These are phyloP conservation scores for Bipolaris gigantea DNA, from an alignment of 2,329 filamentous ascomycete genomes.

Conservation along the genomic window DNA sequence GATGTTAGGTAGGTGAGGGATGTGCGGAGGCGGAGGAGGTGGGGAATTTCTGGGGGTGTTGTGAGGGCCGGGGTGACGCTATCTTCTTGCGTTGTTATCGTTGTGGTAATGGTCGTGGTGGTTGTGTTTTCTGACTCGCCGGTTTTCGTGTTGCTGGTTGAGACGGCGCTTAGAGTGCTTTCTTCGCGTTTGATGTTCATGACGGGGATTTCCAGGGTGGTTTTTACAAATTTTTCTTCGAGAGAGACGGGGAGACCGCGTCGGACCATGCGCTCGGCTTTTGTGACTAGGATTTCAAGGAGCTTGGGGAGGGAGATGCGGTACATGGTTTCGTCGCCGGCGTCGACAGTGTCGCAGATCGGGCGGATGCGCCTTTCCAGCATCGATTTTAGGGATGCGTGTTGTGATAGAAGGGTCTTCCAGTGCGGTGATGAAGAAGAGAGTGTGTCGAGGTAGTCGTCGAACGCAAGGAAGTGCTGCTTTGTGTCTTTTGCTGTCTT, in stretches of 20 bases:
- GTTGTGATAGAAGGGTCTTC: slow-evolving; percentile 55
- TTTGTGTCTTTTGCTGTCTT: slow-evolving; percentile 54
- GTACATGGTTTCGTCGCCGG: slow-evolving; percentile 83
- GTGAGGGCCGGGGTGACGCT: slow-evolving; percentile 19
- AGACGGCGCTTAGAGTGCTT: slow-evolving; percentile 39
- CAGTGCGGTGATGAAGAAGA: slow-evolving; percentile 60
- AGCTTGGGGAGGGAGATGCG: slow-evolving; percentile 75
- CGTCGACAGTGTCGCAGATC: slow-evolving; percentile 81
- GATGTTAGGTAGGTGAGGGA: slow-evolving; percentile 67
- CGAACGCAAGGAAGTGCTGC: slow-evolving; percentile 67
- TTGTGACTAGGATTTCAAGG: slow-evolving; percentile 64
- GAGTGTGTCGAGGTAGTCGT: slow-evolving; percentile 72
- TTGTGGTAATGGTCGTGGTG: neutral
- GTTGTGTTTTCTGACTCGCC: neutral
- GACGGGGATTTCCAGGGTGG: slow-evolving; percentile 75
- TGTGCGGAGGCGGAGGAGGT: slow-evolving; percentile 66
- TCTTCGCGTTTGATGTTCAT: slow-evolving; percentile 66
- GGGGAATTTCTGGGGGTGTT: slow-evolving; percentile 52
- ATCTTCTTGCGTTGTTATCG: slow-evolving; percentile 39
- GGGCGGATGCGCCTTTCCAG: slow-evolving; percentile 68
- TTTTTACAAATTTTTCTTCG: slow-evolving; percentile 81
- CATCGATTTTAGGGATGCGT: slow-evolving; percentile 45
- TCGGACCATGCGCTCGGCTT: slow-evolving; percentile 70
- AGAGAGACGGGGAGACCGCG: slow-evolving; percentile 73
- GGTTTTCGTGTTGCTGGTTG: slow-evolving; percentile 20